Evolutionary conservation across 768 basidiomycete species (phyloP).

Genomic region (Boletus coccyginus): DNA sequence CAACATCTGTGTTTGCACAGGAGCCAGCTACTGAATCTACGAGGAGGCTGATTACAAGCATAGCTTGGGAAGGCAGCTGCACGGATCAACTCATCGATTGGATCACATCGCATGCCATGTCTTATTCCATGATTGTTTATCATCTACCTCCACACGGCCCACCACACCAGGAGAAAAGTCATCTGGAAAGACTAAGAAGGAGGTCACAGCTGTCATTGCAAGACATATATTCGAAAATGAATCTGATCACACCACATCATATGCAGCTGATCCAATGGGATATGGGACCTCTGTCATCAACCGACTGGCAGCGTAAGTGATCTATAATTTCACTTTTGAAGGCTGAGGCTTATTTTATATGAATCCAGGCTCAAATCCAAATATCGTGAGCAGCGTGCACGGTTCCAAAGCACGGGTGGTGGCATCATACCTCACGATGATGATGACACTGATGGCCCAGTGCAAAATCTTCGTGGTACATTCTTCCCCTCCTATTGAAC

Average conservation of each 20-base stretch:
- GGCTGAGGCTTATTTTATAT: background rate
- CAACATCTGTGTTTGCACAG: too few species aligned
- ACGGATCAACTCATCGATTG: background rate
- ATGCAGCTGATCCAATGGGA: background rate
- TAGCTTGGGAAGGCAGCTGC: background rate
- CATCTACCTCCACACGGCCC: background rate
- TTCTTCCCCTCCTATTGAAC: background rate
- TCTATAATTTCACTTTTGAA: too few species aligned
- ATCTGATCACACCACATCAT: background rate
- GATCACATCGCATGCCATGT: background rate
- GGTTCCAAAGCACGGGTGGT: background rate
- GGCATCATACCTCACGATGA: background rate
- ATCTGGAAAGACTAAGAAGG: conserved; percentile 6
- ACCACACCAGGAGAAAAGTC: background rate
- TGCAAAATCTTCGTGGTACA: background rate
- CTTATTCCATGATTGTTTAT: background rate
- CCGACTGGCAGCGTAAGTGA: too few species aligned
- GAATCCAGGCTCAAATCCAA: background rate
- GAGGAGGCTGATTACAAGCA: background rate
- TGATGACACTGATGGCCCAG: background rate
- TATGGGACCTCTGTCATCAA: background rate
- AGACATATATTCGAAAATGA: conserved; percentile 1
- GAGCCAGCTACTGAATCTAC: background rate
- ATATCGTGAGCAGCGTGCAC: background rate
- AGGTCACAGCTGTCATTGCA: background rate